Evolutionary conservation across 179 eudicot species (phyloP).

Genomic region (Silene noctiflora): DNA sequence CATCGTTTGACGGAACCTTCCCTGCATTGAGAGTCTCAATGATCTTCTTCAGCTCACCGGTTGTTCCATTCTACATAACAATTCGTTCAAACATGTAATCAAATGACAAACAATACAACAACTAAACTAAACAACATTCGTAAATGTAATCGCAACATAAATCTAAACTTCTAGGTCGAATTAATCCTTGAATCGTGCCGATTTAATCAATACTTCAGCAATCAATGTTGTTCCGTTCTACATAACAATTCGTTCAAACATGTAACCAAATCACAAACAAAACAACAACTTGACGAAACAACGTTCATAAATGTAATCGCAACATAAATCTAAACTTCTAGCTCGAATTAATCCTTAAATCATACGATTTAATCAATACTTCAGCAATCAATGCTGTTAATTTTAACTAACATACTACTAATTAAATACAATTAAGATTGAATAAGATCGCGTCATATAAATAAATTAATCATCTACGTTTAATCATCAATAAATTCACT

Average conservation of each 20-base stretch:
- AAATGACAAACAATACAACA: not conserved
- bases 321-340: not conserved
- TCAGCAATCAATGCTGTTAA: not conserved
- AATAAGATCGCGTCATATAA: not conserved
- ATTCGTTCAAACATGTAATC: not conserved
- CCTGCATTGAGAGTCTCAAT: constrained; percentile 15
- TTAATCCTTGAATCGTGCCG: not conserved
- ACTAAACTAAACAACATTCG: not conserved
- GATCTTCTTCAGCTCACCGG: constrained; percentile 11
- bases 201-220: not conserved
- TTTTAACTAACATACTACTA: not conserved
- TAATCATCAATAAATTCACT: not conserved
- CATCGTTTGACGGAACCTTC: constrained; percentile 7
- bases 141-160: too few relatives aligned
- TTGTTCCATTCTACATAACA: constrained; percentile 14
- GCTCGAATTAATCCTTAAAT: not conserved
- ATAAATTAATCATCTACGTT: not conserved
- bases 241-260: not conserved
- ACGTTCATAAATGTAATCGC: too few relatives aligned
- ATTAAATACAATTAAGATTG: not conserved
- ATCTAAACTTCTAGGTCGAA: not conserved
- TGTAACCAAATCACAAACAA: not conserved
- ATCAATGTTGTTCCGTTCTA: constrained; percentile 14
- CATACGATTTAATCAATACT: not conserved
- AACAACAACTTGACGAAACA: not conserved